These are phyloP conservation scores for Athelia sp. DNA, from an alignment of 1,284 basidiomycete genomes.

Conservation along the genomic window DNA sequence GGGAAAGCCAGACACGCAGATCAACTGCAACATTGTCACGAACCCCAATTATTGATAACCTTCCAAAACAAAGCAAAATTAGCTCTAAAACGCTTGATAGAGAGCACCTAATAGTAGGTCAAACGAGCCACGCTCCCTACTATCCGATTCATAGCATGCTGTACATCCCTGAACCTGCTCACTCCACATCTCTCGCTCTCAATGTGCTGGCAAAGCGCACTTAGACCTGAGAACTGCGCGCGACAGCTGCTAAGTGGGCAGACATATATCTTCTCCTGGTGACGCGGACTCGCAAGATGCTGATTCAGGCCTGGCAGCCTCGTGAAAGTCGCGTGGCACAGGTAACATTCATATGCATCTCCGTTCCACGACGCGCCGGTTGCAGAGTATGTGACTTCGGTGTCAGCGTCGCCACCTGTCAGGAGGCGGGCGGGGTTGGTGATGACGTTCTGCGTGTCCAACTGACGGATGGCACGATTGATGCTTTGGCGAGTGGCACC, in stretches of 20 bases:
- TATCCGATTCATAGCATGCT: constrained; percentile 31
- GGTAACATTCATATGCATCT: constrained; percentile 44
- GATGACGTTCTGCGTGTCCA: constrained; percentile 27
- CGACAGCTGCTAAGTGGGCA: constrained; percentile 37
- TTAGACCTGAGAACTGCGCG: constrained; percentile 37
- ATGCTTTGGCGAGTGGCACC: constrained; percentile 29
- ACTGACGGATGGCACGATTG: constrained; percentile 26
- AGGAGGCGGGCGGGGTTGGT: constrained; percentile 31
- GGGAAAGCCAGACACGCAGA: too few relatives aligned
- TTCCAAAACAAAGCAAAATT: too few relatives aligned
- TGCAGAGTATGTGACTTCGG: constrained; percentile 27
- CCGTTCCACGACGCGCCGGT: constrained; percentile 42
- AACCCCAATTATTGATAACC: too few relatives aligned
- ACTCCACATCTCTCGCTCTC: constrained; percentile 52
- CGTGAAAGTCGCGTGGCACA: constrained; percentile 39
- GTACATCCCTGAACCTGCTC: constrained; percentile 33
- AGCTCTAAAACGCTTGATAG: too few relatives aligned
- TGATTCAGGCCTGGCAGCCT: constrained; percentile 38
- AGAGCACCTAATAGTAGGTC: too few relatives aligned
- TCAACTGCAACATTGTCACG: too few relatives aligned
- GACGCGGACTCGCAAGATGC: constrained; percentile 46
- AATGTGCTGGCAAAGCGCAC: constrained; percentile 47
- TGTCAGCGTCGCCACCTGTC: constrained; percentile 16
- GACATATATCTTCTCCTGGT: constrained; percentile 38
- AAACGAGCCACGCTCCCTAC: constrained; percentile 24